Evolutionary conservation across 371 early-diverging fungal genomes (phyloP).

Genomic region (Syncephalastrum contaminatum): DNA sequence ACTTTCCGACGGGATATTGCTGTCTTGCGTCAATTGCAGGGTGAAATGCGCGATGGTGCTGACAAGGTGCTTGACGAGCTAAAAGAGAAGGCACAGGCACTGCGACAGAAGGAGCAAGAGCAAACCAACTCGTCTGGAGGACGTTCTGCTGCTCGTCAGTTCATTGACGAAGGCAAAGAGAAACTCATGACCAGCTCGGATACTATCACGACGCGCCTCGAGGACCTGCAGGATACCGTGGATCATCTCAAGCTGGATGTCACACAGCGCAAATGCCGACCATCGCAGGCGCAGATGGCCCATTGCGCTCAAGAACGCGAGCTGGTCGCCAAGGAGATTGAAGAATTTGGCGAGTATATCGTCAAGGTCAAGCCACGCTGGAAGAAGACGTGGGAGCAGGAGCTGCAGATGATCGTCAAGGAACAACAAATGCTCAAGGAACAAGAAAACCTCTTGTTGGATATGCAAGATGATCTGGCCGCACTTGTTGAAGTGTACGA

Average conservation of each 20-base stretch:
- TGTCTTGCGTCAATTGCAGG: conserved; percentile 60
- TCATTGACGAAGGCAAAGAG: conserved; percentile 68
- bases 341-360: conserved; percentile 60
- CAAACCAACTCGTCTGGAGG: conserved; percentile 4
- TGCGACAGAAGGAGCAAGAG: conserved; percentile 29
- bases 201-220: conserved; percentile 60
- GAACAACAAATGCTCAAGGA: conserved; percentile 82
- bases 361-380: conserved; percentile 66
- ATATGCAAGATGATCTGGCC: conserved; percentile 68
- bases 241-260: conserved; percentile 81
- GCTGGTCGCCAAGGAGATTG: conserved; percentile 53
- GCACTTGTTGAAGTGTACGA: conserved; percentile 62
- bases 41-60: conserved; percentile 52
- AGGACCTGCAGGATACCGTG: conserved; percentile 71
- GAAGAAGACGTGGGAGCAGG: conserved; percentile 86
- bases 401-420: conserved; percentile 77
- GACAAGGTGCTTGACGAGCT: conserved; percentile 38
- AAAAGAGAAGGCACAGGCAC: conserved; percentile 41
- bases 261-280: conserved; percentile 70
- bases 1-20: conserved; percentile 51
- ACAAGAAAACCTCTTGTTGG: conserved; percentile 68
- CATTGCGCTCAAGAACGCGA: conserved; percentile 61
- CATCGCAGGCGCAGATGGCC: conserved; percentile 60
- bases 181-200: conserved; percentile 62
- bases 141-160: conserved; percentile 29